Conservation (phyloP, 306 rosid genomes). For the Rosa persica region DNA sequence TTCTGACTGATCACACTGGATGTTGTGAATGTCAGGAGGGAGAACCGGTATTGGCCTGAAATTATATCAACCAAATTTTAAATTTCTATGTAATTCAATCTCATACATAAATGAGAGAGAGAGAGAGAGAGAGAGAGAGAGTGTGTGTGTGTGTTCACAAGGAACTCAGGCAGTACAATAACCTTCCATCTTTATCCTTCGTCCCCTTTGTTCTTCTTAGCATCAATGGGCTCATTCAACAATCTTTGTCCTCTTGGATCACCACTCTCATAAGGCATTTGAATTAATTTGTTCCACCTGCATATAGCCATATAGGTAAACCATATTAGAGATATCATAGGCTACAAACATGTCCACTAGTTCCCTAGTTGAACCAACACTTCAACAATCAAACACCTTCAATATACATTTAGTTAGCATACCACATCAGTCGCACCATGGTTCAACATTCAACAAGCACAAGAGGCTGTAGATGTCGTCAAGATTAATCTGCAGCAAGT, state of each 20-base stretch:
- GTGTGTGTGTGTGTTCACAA: constrained; percentile 2
- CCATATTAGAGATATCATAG: not conserved
- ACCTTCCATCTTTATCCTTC: constrained; percentile 75
- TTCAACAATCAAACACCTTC: not conserved
- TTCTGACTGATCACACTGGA: constrained; percentile 73
- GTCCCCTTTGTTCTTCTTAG: constrained; percentile 80
- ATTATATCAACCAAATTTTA: constrained; percentile 13
- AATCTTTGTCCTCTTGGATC: constrained; percentile 64
- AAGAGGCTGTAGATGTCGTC: constrained; percentile 84
- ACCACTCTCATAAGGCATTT: constrained; percentile 68
- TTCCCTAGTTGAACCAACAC: not conserved
- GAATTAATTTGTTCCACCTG: constrained; percentile 82
- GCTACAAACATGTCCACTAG: not conserved
- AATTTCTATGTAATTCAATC: not conserved
- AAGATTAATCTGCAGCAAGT: constrained; percentile 67
- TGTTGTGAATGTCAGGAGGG: constrained; percentile 66
- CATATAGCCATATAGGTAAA: not conserved
- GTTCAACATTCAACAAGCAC: constrained; percentile 81
- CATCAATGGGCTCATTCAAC: constrained; percentile 80
- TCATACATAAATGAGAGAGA: not conserved
- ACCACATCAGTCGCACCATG: constrained; percentile 92
- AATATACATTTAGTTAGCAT: constrained; percentile 9
- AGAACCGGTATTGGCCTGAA: constrained; percentile 75
- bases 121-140: not conserved
- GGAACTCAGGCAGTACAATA: constrained; percentile 9